A percentile compares a stretch with the other conserved stretches of the same genome.
These are phyloP conservation scores for Teunomyces funiuensis DNA, from an alignment of 805 yeast genomes.

Conservation along the genomic window DNA sequence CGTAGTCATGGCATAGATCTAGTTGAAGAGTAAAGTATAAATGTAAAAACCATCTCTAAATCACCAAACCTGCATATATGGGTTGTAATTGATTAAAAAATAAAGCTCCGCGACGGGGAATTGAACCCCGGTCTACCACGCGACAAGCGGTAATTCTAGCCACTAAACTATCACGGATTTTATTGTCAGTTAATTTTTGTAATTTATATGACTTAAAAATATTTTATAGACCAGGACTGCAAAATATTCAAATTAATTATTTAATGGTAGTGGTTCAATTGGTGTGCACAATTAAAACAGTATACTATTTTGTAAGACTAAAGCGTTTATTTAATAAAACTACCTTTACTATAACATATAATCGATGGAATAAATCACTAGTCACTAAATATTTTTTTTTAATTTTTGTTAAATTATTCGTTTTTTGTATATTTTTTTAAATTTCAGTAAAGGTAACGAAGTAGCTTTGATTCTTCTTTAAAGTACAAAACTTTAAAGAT, in stretches of 20 bases:
- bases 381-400: not conserved
- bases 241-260: not conserved
- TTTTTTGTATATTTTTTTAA: too few species aligned
- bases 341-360: not conserved
- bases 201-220: too few species aligned
- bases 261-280: too few species aligned
- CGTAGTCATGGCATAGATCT: not conserved
- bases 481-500: not conserved
- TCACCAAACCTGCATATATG: not conserved
- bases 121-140: constrained; percentile 22
- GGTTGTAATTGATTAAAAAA: not conserved
- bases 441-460: too few species aligned
- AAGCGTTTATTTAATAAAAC: not conserved
- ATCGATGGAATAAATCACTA: not conserved
- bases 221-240: not conserved
- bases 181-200: not conserved
- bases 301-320: too few species aligned
- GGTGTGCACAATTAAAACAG: too few species aligned
- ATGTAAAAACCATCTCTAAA: not conserved
- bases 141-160: constrained; percentile 23
- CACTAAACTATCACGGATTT: constrained; percentile 18
- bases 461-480: too few species aligned
- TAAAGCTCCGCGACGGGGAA: constrained; percentile 20
- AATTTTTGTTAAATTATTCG: not conserved
- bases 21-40: not conserved